Evolutionary conservation across 1,139 yeast species (phyloP), one percentile per base, ranked within the genome.

Genomic region (Blastobotrys proliferans): DNA sequence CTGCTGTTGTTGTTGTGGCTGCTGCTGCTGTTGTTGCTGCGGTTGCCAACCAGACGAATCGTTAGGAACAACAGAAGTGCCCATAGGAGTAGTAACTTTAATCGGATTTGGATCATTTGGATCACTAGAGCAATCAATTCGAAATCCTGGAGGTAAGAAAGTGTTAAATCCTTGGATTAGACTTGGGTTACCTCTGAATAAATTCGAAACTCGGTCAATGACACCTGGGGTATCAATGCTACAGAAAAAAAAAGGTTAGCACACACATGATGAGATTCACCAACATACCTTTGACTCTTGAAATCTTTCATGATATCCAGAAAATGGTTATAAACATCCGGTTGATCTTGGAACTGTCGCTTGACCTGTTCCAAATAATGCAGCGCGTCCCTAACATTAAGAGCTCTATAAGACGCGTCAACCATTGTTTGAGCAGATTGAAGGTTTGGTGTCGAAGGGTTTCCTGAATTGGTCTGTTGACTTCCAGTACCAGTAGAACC

Each of bases 171-270:
- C 98, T 66, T 92, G 97, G 51, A 92, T 90, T 58, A 92, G 72
- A 55, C 79, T 79, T 2, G 96, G 96, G 63, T 88, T 96, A 4
- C 97, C 98, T 50, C 88, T 77, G 63, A 92, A 92, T 47, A 92
- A 69, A 1, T 84, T 77, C 0, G 97, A 87, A 0, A 92, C 98
- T 46, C 98, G 74, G 60, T 88, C 96, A 61, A 92, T 92, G 28
- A 92, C 99, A 17, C 97, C 99, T 0, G 98, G 98, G 1, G 99
- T 92, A 64, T 94, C 97, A 58, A 92, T 90, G 53, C 86, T 78
- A 56, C 4, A 42, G 32, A 17, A 19, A 16, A 24, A 4, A 21
- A 25, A 11, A 9, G 4, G 39, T 19, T 26, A 29, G 29, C 33
- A 32, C 24, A 38, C 16, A 38, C 18, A 28, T 11, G 24, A 18